Percentiles rank a stretch among this genome's conserved stretches.
These are phyloP conservation scores for Chlorencoelia australis DNA, from an alignment of 2,329 filamentous ascomycete genomes.

Conservation along the genomic window DNA sequence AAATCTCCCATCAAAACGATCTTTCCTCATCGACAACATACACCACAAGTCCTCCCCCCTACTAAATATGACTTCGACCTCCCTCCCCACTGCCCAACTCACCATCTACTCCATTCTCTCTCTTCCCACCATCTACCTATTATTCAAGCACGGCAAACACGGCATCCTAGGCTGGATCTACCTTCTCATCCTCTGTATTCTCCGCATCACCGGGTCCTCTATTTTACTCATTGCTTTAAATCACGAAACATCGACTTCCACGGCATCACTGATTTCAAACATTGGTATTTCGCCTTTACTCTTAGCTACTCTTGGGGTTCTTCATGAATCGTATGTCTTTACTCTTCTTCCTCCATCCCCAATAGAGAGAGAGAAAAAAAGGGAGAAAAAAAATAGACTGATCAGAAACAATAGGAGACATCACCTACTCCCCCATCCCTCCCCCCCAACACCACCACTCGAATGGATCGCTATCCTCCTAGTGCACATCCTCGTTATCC, in stretches of 20 bases:
- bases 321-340: slow-evolving; percentile 18
- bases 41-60: neutral
- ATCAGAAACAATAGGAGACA: slow-evolving; percentile 9
- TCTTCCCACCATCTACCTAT: slow-evolving; percentile 25
- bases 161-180: slow-evolving; percentile 33
- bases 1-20: neutral
- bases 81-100: slow-evolving; percentile 22
- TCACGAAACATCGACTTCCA: slow-evolving; percentile 9
- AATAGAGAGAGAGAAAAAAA: too few species aligned
- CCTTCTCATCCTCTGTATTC: slow-evolving; percentile 29
- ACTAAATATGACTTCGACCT: neutral
- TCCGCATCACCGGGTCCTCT: slow-evolving; percentile 29
- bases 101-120: slow-evolving; percentile 29
- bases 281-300: slow-evolving; percentile 17
- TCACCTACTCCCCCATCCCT: slow-evolving; percentile 14
- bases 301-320: slow-evolving; percentile 11
- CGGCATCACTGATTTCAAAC: slow-evolving; percentile 9
- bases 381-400: neutral
- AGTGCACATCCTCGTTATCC: slow-evolving; percentile 7
- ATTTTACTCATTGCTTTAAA: slow-evolving; percentile 21
- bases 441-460: neutral
- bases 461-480: slow-evolving; percentile 6
- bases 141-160: slow-evolving; percentile 27
- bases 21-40: neutral
- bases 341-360: too few species aligned